Conservation (phyloP, 805 yeast genomes). For the Candida orba region DNA sequence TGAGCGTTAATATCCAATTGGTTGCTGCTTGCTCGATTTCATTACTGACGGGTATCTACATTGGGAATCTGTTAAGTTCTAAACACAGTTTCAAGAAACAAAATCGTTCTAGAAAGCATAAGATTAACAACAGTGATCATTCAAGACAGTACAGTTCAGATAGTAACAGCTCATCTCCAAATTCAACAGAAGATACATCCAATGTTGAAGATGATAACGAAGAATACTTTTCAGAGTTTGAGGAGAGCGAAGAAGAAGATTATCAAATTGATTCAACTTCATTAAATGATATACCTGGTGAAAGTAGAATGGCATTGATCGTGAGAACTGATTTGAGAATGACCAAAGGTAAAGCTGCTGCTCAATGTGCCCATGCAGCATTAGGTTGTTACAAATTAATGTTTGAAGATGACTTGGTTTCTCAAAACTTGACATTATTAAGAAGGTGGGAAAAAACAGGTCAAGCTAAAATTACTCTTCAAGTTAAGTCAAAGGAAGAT, state of each 20-base stretch:
- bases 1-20: constrained; percentile 23
- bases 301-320: constrained; percentile 78
- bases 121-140: neutral
- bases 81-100: neutral
- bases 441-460: constrained; percentile 77
- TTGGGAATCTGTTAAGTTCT: constrained; percentile 20
- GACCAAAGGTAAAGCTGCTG: constrained; percentile 95
- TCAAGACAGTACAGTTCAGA: constrained; percentile 1
- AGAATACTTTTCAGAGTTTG: constrained; percentile 30
- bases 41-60: constrained; percentile 30
- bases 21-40: constrained; percentile 31
- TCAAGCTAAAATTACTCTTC: constrained; percentile 88
- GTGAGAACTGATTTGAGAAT: constrained; percentile 85
- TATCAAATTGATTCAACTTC: constrained; percentile 52
- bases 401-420: constrained; percentile 40
- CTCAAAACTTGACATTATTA: constrained; percentile 56
- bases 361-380: constrained; percentile 98
- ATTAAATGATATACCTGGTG: constrained; percentile 66
- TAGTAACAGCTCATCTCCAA: constrained; percentile 9
- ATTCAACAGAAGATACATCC: constrained; percentile 9
- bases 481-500: constrained; percentile 57
- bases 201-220: constrained; percentile 14
- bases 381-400: constrained; percentile 75
- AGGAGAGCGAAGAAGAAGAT: constrained; percentile 45
- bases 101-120: constrained; percentile 1